Base-by-base conservation (phyloP, 1,284 basidiomycete genomes). In the Austroboletus olivaceoglutinosus region DNA sequence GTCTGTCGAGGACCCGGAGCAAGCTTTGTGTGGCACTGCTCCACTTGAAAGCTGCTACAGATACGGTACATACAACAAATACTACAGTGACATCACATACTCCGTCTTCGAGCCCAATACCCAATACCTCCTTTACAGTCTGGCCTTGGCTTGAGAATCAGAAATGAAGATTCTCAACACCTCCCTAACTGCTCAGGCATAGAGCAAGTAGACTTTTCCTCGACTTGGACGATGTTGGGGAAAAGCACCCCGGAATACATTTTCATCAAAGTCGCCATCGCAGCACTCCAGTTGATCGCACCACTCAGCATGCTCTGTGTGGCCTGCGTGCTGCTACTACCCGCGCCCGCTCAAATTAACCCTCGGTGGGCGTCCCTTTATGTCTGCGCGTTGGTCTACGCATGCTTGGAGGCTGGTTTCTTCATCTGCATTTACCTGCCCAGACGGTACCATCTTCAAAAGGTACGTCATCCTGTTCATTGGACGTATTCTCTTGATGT, bases 341-440 rank as follows among this genome's bases (percentile, higher is more conserved):
- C 37, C n/a, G 19, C 34, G 5, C 46, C 45, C 5, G 2, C n/a
- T 19, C 15, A 25, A n/a, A 10, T 21, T 9, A 39, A 47, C 10
- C 5, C 25, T 15, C 31, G 18, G 12, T 48, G 48, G 62, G 18
- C 22, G 0, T 11, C 18, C 3, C 4, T 60, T 23, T 30, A 43
- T 31, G 3, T 36, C 18, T 43, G 5, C 33, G 39, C 76, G 1
- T 67, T 64, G 2, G 13, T 56, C 2, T 73, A 75, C 39, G 70
- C 80, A 0, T 43, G 63, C 4, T 52, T 70, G 0, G 84, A 86
- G 57, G 68, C 69, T 1, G 50, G 53, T 0, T 86, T 86, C 60
- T 82, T 76, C 52, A 41, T 73, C 2, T 56, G 74, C 12, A 70
- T 82, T 5, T 85, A 78, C 54, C 57, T 79, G 4, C 80, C 80